phyloP scores from a whole-genome alignment of 768 basidiomycete genomes.

The Panus rudis region DNA sequence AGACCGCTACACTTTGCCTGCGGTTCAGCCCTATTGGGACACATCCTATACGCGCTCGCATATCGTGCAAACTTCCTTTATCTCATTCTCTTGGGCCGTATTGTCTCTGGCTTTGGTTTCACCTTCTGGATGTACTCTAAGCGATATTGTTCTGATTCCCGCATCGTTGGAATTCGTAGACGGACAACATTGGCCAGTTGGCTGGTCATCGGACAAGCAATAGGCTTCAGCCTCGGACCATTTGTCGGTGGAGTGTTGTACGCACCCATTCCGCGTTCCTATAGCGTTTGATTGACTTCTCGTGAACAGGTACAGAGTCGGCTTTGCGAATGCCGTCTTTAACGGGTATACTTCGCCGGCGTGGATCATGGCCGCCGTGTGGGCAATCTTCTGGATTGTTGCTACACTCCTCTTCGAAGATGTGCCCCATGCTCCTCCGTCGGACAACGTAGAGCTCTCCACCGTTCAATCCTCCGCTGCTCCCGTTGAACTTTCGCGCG shows the following conservation, averaged over 20 bases:
- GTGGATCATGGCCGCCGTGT: constrained; percentile 55
- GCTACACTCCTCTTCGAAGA: constrained; percentile 27
- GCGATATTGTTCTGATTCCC: constrained; percentile 63
- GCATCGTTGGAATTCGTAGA: constrained; percentile 55
- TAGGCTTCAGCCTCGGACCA: constrained; percentile 57
- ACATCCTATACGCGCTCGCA: constrained; percentile 54
- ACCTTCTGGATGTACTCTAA: constrained; percentile 63
- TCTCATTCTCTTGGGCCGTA: constrained; percentile 65
- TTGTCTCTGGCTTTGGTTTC: constrained; percentile 54
- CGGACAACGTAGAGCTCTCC: background rate
- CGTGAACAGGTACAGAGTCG: constrained; percentile 37
- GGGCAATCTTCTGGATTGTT: constrained; percentile 44
- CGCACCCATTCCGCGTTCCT: constrained; percentile 2
- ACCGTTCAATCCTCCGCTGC: background rate
- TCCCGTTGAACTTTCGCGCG: background rate
- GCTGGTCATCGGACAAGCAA: constrained; percentile 55
- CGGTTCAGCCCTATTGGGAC: constrained; percentile 43
- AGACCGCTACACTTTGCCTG: constrained; percentile 51
- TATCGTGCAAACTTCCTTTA: constrained; percentile 56
- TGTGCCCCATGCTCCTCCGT: constrained; percentile 12
- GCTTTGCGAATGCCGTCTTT: constrained; percentile 48
- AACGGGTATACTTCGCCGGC: constrained; percentile 64
- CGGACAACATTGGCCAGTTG: constrained; percentile 57
- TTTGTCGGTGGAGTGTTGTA: constrained; percentile 55
- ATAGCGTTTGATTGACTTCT: background rate